Evolutionary conservation across 2,329 filamentous ascomycete species (phyloP).

Genomic region (Lachnellula cervina): DNA sequence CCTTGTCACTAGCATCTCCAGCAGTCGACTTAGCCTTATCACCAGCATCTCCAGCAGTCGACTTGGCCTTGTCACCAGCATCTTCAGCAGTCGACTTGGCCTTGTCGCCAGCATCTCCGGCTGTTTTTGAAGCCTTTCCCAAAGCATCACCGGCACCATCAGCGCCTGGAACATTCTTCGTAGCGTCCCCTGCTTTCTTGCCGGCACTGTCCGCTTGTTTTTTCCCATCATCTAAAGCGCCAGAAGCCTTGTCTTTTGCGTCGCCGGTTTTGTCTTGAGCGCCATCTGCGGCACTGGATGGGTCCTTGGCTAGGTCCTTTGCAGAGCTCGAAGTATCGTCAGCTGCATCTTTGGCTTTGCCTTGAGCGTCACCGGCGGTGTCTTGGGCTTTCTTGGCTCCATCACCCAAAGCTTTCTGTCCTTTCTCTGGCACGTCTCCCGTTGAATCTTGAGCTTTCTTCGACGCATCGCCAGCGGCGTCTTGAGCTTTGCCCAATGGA

Average conservation of each 20-base stretch:
- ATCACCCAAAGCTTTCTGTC: neutral
- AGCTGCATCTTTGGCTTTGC: neutral
- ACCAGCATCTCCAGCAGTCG: neutral
- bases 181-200: no score
- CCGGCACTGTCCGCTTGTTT: no score
- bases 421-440: neutral
- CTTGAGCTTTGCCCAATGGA: slow-evolving; percentile 8
- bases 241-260: neutral
- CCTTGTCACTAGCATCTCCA: neutral
- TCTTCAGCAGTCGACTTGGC: neutral
- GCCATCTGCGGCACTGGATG: no score
- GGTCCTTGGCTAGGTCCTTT: no score
- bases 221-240: no score
- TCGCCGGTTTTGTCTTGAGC: neutral
- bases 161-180: no score
- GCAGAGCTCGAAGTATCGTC: no score
- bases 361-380: neutral
- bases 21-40: neutral
- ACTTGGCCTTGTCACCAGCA: neutral
- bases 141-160: no score
- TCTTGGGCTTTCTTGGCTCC: neutral
- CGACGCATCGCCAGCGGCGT: slow-evolving; percentile 1
- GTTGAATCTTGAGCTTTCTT: slow-evolving; percentile 2
- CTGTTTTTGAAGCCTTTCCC: no score
- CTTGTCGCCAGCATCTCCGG: neutral